Base-by-base conservation (phyloP, 176 grass and related monocot species). In the Bolboschoenus planiculmis region DNA sequence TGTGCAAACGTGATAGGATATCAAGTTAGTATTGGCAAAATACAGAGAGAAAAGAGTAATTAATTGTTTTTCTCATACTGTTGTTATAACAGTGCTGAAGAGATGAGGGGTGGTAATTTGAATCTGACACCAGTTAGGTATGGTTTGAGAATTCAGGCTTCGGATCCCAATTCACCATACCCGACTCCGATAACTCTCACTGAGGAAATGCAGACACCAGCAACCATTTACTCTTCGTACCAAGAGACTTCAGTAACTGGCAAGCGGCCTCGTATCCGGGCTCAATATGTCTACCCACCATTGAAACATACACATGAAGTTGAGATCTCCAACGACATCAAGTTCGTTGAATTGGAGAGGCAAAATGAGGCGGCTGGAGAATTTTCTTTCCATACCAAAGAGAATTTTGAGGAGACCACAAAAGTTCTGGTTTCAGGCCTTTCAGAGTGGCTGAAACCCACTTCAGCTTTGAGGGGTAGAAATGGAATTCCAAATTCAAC, bases 401-500 rank as follows among this genome's bases (percentile, higher is more conserved):
- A 37, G 35, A 87, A 82, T 21, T 60, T 39, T 31, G 82, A 82
- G 14, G 83, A 84, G 16, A 78, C 82, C 68, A 90, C 88, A 85
- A 87, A 88, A 51, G 21, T 43, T 83, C 78, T 27, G 43, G 79
- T 78, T 43, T 55, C 85, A 23, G 90, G 87, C 56, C 73, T 93
- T 43, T 86, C 92, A 1, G 81, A 61, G 44, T 93, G 85, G 85
- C 29, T 91, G 56, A 93, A 93, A 65, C 60, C 87, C 40, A 68
- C 80, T 71, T 29, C 82, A n/a, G 2, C 47, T 40, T 57, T 80
- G 31, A 20, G 87, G 85, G 79, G 75, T 51, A 47, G 53, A 23
- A 92, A 94, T 30, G 85, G 95, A 36, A 98, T 98, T 66, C 95
- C 95, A 5, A 98, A 95, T 36, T 83, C 95, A 3, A 93, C 78